These are phyloP conservation scores for Cladophialophora bantiana DNA, from an alignment of 2,329 filamentous ascomycete genomes.

Conservation along the genomic window DNA sequence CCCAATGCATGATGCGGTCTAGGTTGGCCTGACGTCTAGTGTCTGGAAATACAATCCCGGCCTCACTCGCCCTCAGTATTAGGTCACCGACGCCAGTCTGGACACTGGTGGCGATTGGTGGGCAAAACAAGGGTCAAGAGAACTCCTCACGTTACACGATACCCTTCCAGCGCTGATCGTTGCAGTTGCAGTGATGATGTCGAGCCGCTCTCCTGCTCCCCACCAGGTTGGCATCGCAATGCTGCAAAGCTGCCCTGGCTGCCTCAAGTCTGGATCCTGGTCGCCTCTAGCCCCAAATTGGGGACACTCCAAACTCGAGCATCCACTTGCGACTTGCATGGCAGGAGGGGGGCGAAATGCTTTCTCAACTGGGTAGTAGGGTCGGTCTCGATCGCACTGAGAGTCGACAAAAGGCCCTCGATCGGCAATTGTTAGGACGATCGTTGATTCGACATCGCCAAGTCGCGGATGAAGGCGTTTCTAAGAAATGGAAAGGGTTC, in stretches of 20 bases:
- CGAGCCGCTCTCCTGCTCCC: neutral
- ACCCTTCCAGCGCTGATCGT: neutral
- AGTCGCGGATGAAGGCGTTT: neutral
- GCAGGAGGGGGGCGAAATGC: neutral
- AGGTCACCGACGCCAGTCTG: neutral
- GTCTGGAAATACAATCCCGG: neutral
- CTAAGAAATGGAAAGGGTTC: neutral
- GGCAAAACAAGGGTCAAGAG: neutral
- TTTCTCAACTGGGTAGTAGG: neutral
- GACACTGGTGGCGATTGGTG: neutral
- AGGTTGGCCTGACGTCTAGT: neutral
- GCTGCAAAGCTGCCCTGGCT: neutral
- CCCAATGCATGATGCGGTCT: neutral
- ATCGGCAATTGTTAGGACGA: neutral
- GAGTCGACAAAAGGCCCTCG: neutral
- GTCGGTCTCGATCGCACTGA: neutral
- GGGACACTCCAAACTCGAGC: neutral
- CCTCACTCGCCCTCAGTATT: neutral
- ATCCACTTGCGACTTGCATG: neutral
- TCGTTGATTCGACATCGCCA: neutral
- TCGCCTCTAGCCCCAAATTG: neutral
- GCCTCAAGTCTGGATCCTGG: neutral
- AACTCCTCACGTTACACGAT: neutral
- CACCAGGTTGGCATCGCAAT: neutral
- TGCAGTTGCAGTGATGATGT: neutral